These are phyloP conservation scores for Solidago caesia DNA, from an alignment of 129 eudicot species.

Conservation along the genomic window DNA sequence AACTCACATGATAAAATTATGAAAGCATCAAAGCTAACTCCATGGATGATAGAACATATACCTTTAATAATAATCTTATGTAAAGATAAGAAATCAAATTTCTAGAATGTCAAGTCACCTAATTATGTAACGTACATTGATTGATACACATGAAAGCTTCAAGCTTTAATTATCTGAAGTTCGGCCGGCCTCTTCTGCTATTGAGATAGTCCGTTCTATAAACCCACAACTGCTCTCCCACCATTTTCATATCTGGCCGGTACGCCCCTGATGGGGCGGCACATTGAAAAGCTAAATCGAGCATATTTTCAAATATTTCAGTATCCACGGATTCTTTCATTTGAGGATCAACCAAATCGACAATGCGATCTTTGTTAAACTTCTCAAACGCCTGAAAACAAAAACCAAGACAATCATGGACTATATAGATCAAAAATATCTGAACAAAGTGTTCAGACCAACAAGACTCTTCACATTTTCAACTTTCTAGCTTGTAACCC, in stretches of 20 bases:
- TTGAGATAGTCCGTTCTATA: neutral
- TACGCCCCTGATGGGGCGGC: neutral
- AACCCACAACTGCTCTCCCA: slow-evolving; percentile 1
- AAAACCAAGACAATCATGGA: neutral
- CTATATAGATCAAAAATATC: neutral
- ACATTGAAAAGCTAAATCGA: slow-evolving; percentile 1
- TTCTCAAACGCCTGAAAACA: slow-evolving; percentile 1
- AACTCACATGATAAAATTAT: too few relatives aligned
- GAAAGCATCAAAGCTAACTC: too few relatives aligned
- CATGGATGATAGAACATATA: too few relatives aligned
- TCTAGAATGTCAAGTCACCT: too few relatives aligned
- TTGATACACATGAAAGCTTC: too few relatives aligned
- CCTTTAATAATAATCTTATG: too few relatives aligned
- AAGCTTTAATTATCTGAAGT: too few relatives aligned
- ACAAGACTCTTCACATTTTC: neutral
- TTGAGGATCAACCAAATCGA: slow-evolving; percentile 13
- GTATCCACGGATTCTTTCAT: neutral
- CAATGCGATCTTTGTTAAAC: neutral
- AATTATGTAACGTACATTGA: too few relatives aligned
- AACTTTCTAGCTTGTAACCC: neutral
- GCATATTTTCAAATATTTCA: neutral
- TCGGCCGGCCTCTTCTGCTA: too few relatives aligned
- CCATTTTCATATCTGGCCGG: neutral
- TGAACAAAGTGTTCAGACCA: neutral
- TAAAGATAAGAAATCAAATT: too few relatives aligned